Evolutionary conservation across 495 filamentous ascomycete genomes (phyloP), one percentile per base, ranked within the genome.

Genomic region (Darksidea phi): DNA sequence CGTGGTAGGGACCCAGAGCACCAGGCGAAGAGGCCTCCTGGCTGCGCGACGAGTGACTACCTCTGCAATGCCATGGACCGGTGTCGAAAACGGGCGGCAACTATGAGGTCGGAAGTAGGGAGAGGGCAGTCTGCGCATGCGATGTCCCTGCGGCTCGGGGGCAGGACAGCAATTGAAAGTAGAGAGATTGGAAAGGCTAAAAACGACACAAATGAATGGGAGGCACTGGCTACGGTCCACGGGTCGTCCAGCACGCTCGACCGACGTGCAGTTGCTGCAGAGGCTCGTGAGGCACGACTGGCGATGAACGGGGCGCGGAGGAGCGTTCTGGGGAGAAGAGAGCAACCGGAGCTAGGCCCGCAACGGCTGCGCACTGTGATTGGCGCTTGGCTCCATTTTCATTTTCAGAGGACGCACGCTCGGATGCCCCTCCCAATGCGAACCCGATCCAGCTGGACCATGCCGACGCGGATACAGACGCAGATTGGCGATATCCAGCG

Each of bases 371-470:
- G 28, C 24, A 6, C 15, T 11, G 26, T 54, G 51, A 54, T 54
- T 54, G 34, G 51, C 36, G 34, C 36, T 54, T 41, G 51, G 51
- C 18, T 43, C 23, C 10, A 42, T 42, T 54, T 28, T 54, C 23
- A n/a, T n/a, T n/a, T n/a, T n/a, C n/a, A n/a, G n/a, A n/a, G 36
- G 8, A 41, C 4, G 3, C 6, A 15, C 18, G 51, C 51, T 54
- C 51, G 51, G 51, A 54, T 34, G 7, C 18, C n/a, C 36, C 51
- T 54, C 51, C 8, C 51, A 13, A 28, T 42, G 34, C 15, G 4
- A 52, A 3, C 17, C 24, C 23, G 10, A 6, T 25, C 24, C 23
- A 8, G 24, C n/a, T 32, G 49, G 28, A 32, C 28, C 28, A 4
- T 32, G 28, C 28, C 28, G 28, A 32, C 4, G 28, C 4, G 4